Evolutionary conservation across 164 flowering plant genomes (phyloP).

Genomic region (Buxus sempervirens): DNA sequence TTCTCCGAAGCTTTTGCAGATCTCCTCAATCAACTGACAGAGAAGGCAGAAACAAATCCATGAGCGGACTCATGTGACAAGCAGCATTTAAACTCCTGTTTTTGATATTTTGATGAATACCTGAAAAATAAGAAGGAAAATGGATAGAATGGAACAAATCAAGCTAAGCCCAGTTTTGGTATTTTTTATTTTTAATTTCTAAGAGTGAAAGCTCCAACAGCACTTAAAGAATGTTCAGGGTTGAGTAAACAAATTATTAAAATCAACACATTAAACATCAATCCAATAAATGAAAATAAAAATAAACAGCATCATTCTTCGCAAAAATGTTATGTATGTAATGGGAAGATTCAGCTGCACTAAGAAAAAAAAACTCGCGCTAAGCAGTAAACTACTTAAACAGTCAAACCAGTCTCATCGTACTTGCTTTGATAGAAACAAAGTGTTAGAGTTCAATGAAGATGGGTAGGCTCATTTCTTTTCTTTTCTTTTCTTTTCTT

Average conservation of each 20-base stretch:
- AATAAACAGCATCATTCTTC: no score
- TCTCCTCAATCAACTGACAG: slow-evolving; percentile 3
- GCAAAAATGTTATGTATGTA: no score
- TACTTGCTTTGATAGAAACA: no score
- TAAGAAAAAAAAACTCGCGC: no score
- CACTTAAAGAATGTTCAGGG: neutral
- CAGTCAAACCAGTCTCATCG: no score
- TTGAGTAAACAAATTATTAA: neutral
- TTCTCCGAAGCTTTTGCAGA: slow-evolving; percentile 12
- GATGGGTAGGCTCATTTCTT: no score
- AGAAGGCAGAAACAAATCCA: neutral
- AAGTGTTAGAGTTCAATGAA: no score
- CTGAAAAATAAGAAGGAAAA: neutral
- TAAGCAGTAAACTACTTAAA: no score
- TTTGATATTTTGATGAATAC: neutral
- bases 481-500: no score
- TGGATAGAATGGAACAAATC: no score
- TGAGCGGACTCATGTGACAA: neutral
- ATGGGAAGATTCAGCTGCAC: no score
- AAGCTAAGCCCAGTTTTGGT: neutral
- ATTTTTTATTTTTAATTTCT: neutral
- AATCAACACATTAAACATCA: neutral
- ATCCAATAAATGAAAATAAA: neutral
- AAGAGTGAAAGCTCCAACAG: neutral
- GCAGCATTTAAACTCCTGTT: neutral